A percentile compares a stretch with the other conserved stretches of the same genome.
These are phyloP conservation scores for Silene uniflora DNA, from an alignment of 148 eudicot genomes.

Conservation along the genomic window DNA sequence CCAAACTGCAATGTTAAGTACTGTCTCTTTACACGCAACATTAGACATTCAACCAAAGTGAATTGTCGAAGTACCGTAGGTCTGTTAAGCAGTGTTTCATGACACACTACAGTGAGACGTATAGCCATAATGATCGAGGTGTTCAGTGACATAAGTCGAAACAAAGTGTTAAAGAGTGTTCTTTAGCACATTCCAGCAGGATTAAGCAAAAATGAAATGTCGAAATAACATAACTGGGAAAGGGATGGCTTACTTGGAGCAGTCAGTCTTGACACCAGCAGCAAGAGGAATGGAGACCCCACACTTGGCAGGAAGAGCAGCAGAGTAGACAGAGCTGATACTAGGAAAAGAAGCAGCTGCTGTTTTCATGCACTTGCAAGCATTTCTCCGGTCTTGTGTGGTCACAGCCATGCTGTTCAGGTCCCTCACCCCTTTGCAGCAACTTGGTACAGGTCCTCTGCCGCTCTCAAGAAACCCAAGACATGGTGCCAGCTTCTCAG, in stretches of 20 bases:
- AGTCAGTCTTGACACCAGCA: background rate
- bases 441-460: background rate
- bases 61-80: no score
- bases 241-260: background rate
- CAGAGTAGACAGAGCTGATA: background rate
- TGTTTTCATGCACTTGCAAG: background rate
- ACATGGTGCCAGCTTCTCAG: background rate
- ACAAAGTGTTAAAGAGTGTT: background rate
- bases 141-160: background rate
- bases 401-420: background rate
- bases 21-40: no score
- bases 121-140: background rate
- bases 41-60: no score
- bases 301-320: background rate
- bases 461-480: background rate
- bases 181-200: background rate
- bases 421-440: background rate
- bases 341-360: background rate
- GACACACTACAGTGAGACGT: background rate
- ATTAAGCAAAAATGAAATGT: background rate
- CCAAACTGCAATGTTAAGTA: background rate
- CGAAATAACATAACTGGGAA: background rate
- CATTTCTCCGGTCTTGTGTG: background rate
- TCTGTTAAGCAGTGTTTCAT: background rate
- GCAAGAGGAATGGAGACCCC: background rate